Evolutionary conservation across 176 grass and related monocot genomes (phyloP), one percentile per base, ranked within the genome.

Genomic region (Cocos nucifera): DNA sequence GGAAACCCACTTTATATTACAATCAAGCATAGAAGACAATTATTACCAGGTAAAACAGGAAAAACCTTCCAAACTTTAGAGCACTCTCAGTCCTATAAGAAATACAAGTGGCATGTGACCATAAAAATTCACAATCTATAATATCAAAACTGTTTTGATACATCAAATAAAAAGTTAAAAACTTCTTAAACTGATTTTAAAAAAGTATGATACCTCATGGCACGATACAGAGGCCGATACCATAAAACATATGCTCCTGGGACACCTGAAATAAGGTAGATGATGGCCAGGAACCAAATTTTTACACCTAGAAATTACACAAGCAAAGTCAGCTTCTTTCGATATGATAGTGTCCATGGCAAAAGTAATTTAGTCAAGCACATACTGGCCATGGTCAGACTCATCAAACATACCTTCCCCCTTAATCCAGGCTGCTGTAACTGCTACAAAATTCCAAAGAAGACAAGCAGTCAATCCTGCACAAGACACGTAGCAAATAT

Each of bases 171-270:
- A 35, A 9, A 6, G 32, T 35, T 26, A 67, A 58, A 59, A 49
- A 65, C 61, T 61, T 63, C 49, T 29, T 0, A 72, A 61, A 39
- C 49, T 72, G 3, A 4, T 59, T 12, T 27, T 79, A 29, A 61
- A 81, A 65, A 59, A 59, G 65, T 54, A 57, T 80, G 54, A 26
- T 62, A 98, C 94, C 94, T 98, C 82, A 89, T 83, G 62, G 94
- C 94, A 89, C 88, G 85, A 83, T 98, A 98, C 50, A 93, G 88
- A 76, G 94, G 88, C 27, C 88, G 82, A 70, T 98, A 98, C 94
- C 94, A 98, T 69, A 93, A 78, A 29, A 93, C 78, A 79, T 89
- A 98, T 74, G 87, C 88, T 78, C 94, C 88, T 62, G 88, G 94
- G 74, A 98, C 94, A 49, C 94, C 94, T 65, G 85, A 77, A 49